Base-by-base conservation (phyloP, 257 asterid species). In the Jacaranda mimosifolia region DNA sequence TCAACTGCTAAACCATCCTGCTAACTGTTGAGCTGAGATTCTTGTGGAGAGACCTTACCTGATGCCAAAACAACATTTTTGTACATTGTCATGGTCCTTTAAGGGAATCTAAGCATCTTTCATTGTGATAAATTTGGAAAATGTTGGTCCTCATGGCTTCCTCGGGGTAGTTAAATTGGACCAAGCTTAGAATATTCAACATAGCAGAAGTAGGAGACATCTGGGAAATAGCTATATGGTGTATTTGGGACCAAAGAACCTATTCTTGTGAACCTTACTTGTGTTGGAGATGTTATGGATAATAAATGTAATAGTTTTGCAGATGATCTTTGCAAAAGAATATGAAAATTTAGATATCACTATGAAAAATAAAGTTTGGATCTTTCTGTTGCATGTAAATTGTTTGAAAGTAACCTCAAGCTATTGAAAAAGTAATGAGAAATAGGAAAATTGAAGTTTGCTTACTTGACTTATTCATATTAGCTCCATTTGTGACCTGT, bases 121-220 rank as follows among this genome's bases (percentile, higher is more conserved):
- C 65, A 21, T 51, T 60, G 10, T 73, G 70, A 65, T 72, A 36
- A 39, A 65, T 73, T 52, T 77, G 82, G 48, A 77, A 76, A 39
- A n/a, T 51, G 18, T 26, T 18, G 66, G 60, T 60, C 38, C 66
- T 35, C n/a, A 53, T 36, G 36, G 72, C 59, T 72, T 73, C 63
- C 51, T 56, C 74, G 52, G 52, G 69, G 57, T 42, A 56, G 68
- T 57, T 64, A 48, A 19, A n/a, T 56, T 63, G 73, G 72, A 59
- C 77, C 32, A 60, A 73, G 26, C 46, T 58, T 74, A 21, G 62
- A 36, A 42, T 51, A 56, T 80, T 45, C 26, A 43, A 18, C 49
- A 42, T 45, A 0, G 39, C 51, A 4, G 32, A 75, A 48, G 9
- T 18, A 42, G 52, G 63, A 57, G n/a, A 77, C 43, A 48, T 73